A percentile compares a stretch with the other conserved stretches of the same genome.
Evolutionary conservation across 2,329 filamentous ascomycete species (phyloP).

Genomic region (Aspergillus fischeri): DNA sequence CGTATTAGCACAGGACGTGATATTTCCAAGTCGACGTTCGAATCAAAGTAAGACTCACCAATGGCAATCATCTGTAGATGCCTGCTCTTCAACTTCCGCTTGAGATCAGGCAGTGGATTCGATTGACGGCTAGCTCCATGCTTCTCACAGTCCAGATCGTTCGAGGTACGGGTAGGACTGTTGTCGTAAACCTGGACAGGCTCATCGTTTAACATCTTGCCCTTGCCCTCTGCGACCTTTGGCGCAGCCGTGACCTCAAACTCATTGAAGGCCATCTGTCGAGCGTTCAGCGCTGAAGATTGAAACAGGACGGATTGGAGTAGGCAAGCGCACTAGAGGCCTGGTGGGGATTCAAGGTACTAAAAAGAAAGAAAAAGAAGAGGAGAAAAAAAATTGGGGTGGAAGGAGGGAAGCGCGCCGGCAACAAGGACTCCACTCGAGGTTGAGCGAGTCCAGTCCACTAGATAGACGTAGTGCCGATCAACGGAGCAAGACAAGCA

Average conservation of each 20-base stretch:
- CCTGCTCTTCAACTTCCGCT: constrained; percentile 74
- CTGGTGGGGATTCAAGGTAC: not conserved
- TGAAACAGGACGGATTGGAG: not conserved
- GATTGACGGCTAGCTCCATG: constrained; percentile 44
- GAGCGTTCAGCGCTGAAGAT: constrained; percentile 8
- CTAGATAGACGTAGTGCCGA: not conserved
- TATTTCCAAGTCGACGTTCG: not conserved
- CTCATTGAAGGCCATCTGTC: constrained; percentile 20
- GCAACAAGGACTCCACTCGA: not conserved
- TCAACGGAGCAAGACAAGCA: not conserved
- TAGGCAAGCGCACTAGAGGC: not conserved
- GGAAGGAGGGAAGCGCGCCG: not conserved
- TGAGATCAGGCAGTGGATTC: constrained; percentile 60
- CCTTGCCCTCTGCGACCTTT: constrained; percentile 19
- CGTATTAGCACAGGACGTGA: constrained; percentile 38
- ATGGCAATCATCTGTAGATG: constrained; percentile 99
- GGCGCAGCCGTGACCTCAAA: constrained; percentile 13
- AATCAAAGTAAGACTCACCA: constrained; percentile 55
- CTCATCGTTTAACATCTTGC: constrained; percentile 22
- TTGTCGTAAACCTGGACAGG: constrained; percentile 20
- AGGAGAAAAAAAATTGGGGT: constrained; percentile 1
- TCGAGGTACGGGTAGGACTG: constrained; percentile 8
- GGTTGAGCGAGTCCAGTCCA: not conserved
- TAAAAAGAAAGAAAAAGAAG: not conserved
- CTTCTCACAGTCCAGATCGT: constrained; percentile 37